Evolutionary conservation across 75 land plant genomes (phyloP).

Genomic region (Pinus albicaulis): DNA sequence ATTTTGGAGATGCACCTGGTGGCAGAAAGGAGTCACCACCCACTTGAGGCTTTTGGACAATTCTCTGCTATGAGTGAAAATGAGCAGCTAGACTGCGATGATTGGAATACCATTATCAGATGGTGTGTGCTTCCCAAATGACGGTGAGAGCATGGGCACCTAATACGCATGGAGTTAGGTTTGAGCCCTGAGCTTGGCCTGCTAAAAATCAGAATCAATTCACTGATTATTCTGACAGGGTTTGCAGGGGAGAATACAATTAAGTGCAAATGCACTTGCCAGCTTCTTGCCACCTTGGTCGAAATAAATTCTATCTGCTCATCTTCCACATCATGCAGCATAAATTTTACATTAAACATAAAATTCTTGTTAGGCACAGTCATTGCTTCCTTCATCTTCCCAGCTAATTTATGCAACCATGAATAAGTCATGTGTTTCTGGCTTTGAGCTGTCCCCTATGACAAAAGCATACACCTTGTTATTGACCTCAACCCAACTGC

Average conservation of each 20-base stretch:
- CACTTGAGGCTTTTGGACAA: no score
- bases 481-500: conserved; percentile 19
- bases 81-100: no score
- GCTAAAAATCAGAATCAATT: no score
- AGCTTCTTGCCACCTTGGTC: neutral
- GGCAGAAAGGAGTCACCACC: neutral
- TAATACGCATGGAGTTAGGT: no score
- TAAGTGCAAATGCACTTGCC: neutral
- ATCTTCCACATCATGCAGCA: neutral
- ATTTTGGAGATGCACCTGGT: neutral
- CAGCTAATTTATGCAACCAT: neutral
- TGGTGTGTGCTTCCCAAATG: no score
- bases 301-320: neutral
- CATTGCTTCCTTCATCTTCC: neutral
- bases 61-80: no score
- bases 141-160: no score
- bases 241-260: neutral
- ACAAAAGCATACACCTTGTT: conserved; percentile 11
- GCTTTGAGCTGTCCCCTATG: neutral
- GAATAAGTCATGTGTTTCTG: neutral
- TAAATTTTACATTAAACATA: neutral
- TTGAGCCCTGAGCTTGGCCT: no score
- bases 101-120: no score
- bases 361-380: no score
- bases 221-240: no score